Conservation (phyloP, 164 flowering plant genomes). For the Liquidambar formosana region DNA sequence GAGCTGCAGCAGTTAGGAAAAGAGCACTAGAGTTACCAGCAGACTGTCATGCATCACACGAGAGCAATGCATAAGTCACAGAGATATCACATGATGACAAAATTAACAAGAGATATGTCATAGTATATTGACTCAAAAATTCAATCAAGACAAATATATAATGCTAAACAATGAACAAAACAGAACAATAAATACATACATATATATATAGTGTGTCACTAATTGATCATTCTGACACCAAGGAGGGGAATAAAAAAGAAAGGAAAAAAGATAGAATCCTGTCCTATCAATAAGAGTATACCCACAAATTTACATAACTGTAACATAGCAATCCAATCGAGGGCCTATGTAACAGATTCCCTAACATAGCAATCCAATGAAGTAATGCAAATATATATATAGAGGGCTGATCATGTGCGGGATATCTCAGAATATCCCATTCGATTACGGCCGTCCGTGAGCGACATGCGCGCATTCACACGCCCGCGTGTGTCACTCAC, state of each 20-base stretch:
- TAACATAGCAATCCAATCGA: neutral
- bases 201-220: no score
- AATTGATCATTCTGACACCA: neutral
- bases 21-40: conserved; percentile 96
- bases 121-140: neutral
- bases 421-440: no score
- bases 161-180: no score
- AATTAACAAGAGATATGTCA: neutral
- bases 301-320: neutral
- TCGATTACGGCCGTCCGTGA: no score
- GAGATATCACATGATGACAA: neutral
- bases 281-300: neutral
- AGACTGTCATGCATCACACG: conserved; percentile 57
- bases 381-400: no score
- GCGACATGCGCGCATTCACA: no score
- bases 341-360: neutral
- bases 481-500: no score
- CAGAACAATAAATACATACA: no score
- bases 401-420: no score
- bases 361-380: no score
- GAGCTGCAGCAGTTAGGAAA: conserved; percentile 98
- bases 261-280: neutral
- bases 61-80: conserved; percentile 28
- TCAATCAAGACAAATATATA: neutral
- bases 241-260: no score